Evolutionary conservation across 257 asterid genomes (phyloP), one percentile per base, ranked within the genome.

Genomic region (Thymus quinquecostatus): DNA sequence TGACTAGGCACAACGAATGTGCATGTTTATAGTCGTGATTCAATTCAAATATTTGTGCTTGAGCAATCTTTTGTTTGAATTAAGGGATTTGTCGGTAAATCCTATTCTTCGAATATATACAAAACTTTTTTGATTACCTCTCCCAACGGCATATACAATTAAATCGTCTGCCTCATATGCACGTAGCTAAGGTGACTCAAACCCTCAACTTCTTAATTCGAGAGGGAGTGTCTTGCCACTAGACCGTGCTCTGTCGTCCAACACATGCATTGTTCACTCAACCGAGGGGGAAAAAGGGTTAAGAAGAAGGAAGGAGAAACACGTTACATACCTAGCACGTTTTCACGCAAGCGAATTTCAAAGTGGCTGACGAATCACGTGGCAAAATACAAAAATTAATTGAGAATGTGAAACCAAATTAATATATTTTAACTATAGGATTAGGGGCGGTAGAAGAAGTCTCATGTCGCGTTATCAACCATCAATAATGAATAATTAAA

Each of bases 61-160:
- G 14, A 28, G 56, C 41, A 69, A 33, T 58, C 32, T 51, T 21
- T 21, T 21, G 21, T 21, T 51, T 66, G 29, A 53, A 10, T 59
- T 51, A 57, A 47, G 51, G 49, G 48, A 64, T 9, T 77, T 71
- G 77, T 77, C 81, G 77, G 77, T 54, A 38, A 62, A 67, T 5
- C 43, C 63, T 8, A 30, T 57, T 57, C 32, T 45, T 7, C 41
- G 41, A 36, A 1, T 36, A 0, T 21, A 21, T 21, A 21, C 21
- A 21, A 21, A 21, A 21, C 21, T 21, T 21, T 21, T 21, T 21
- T 21, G 21, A 21, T 21, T 21, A 21, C 21, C 21, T 21, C 21
- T 21, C 21, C 21, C 21, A 21, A 21, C 21, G 21, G 21, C 21
- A 21, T 21, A 21, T 21, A 21, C 21, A 21, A 21, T 21, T 21